Evolutionary conservation across 192 early-diverging fungal genomes (phyloP).

Genomic region (Diversispora epigaea): DNA sequence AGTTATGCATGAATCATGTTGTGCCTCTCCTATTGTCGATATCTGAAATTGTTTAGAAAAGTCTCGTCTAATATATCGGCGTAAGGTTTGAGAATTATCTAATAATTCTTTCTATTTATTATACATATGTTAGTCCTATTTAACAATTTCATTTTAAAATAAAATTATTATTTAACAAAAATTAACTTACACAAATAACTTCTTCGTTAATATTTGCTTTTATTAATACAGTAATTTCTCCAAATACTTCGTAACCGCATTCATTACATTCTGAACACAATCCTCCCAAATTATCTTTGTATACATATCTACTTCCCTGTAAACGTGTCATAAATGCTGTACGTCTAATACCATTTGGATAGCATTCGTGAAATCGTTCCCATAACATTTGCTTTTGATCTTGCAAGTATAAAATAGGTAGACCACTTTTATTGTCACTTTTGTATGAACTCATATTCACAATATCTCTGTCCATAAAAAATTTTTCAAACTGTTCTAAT

Average conservation of each 20-base stretch:
- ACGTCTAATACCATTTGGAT: neutral
- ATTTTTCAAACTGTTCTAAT: neutral
- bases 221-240: neutral
- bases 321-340: slow-evolving; percentile 5
- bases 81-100: neutral
- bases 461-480: neutral
- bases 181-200: neutral
- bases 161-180: neutral
- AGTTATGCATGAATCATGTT: neutral
- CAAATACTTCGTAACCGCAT: slow-evolving; percentile 7
- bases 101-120: neutral
- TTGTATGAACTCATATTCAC: slow-evolving; percentile 4
- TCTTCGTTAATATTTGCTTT: neutral
- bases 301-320: neutral
- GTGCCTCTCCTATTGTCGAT: neutral
- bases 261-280: slow-evolving; percentile 7
- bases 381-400: neutral
- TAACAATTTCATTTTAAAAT: slow-evolving; percentile 1
- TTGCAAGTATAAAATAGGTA: neutral
- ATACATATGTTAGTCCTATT: neutral
- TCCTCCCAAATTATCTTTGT: neutral
- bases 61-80: neutral
- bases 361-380: neutral
- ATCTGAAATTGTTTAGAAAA: neutral
- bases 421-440: neutral